Evolutionary conservation across 768 basidiomycete genomes (phyloP).

Genomic region (Cubamyces sp.): DNA sequence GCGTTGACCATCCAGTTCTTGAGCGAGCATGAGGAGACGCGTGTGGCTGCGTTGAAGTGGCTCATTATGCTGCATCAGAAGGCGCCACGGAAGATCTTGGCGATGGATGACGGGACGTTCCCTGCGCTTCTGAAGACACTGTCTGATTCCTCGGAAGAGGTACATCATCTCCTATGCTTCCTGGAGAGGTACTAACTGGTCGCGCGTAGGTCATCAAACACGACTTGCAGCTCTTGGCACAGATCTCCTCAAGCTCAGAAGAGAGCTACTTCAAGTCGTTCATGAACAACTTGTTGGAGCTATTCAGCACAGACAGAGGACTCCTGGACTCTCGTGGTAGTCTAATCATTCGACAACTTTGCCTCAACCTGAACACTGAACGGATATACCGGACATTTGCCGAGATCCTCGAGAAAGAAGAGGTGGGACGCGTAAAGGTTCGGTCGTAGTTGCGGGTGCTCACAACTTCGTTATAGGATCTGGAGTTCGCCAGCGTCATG

Average conservation of each 20-base stretch:
- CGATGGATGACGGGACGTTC: constrained; percentile 97
- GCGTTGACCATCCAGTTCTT: constrained; percentile 92
- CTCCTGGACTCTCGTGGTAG: constrained; percentile 91
- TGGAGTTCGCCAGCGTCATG: constrained; percentile 97
- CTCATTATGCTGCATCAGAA: constrained; percentile 98
- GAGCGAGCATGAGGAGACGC: constrained; percentile 95
- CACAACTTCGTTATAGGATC: constrained; percentile 57
- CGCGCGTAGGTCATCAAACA: constrained; percentile 86
- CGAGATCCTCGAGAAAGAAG: constrained; percentile 97
- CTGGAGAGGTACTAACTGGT: constrained; percentile 1
- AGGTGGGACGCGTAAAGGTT: constrained; percentile 51
- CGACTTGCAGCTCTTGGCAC: constrained; percentile 92
- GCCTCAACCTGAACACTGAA: constrained; percentile 92
- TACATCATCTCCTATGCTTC: constrained; percentile 33
- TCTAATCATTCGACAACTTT: constrained; percentile 93
- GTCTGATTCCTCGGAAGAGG: constrained; percentile 96
- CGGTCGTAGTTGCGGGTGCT: background rate
- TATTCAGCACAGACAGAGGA: constrained; percentile 93
- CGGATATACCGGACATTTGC: constrained; percentile 95
- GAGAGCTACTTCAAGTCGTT: constrained; percentile 95
- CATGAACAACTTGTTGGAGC: constrained; percentile 91
- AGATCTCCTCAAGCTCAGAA: constrained; percentile 94
- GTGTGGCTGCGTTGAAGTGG: constrained; percentile 97
- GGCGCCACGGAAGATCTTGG: constrained; percentile 95
- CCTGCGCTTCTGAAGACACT: constrained; percentile 93